Percentiles rank a stretch among this genome's conserved stretches.
Evolutionary conservation across 2,329 filamentous ascomycete species (phyloP).

Genomic region (Colletotrichum sp.): DNA sequence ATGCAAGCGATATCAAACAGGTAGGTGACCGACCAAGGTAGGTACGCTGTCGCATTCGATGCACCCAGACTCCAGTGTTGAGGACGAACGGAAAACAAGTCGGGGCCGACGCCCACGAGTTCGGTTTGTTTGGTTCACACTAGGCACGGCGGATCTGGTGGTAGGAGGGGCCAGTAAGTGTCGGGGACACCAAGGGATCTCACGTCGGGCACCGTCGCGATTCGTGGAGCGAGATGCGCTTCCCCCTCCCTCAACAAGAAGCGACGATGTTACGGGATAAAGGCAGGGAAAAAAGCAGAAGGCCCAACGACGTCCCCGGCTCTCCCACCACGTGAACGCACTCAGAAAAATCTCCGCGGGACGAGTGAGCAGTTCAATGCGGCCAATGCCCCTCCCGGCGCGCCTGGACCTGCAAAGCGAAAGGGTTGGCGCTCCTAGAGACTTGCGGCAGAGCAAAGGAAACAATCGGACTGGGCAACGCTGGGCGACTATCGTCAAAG

Average conservation of each 20-base stretch:
- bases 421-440: neutral
- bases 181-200: neutral
- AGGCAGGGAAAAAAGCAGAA: neutral
- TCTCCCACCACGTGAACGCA: conserved; percentile 10
- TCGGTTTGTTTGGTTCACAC: neutral
- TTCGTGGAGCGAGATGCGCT: conserved; percentile 10
- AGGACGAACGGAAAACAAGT: neutral
- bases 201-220: conserved; percentile 1
- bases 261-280: neutral
- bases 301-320: neutral
- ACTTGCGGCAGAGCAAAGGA: neutral
- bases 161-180: neutral
- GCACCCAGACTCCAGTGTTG: neutral
- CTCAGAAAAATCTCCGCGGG: neutral
- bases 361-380: neutral
- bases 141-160: neutral
- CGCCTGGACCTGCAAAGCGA: conserved; percentile 10
- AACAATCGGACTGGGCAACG: neutral
- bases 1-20: neutral
- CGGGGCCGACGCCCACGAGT: neutral
- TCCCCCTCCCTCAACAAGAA: neutral
- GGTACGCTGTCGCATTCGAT: neutral
- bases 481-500: neutral
- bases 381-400: conserved; percentile 1
- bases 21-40: conserved; percentile 1